Evolutionary conservation across 164 flowering plant genomes (phyloP).

Genomic region (Tinospora cordifolia): DNA sequence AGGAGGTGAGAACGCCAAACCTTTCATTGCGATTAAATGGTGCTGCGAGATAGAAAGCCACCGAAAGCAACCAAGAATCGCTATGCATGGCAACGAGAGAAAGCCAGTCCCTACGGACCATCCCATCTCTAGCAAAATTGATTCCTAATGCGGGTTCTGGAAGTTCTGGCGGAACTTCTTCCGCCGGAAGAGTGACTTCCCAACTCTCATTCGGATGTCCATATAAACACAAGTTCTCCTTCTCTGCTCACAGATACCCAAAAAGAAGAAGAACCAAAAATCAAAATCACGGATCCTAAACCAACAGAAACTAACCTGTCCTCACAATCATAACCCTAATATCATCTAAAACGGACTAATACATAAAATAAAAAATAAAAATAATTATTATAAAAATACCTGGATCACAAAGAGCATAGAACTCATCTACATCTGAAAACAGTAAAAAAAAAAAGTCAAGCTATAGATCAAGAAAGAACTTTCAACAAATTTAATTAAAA

Average conservation of each 20-base stretch:
- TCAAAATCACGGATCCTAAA: not conserved
- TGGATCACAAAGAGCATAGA: conserved; percentile 84
- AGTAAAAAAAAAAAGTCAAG: not conserved
- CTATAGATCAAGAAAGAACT: too few species aligned
- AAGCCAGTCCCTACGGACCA: conserved; percentile 84
- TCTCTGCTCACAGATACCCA: conserved; percentile 33
- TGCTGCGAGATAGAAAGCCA: conserved; percentile 81
- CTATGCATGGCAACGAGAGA: conserved; percentile 87
- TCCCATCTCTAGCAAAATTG: conserved; percentile 94
- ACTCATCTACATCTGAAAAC: conserved; percentile 78
- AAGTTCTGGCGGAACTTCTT: conserved; percentile 93
- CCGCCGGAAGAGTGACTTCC: conserved; percentile 89
- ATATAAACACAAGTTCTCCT: conserved; percentile 83
- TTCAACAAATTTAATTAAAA: too few species aligned
- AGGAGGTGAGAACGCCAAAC: conserved; percentile 25
- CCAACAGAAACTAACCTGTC: not conserved
- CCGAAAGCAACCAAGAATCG: conserved; percentile 92
- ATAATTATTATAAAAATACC: too few species aligned
- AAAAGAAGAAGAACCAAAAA: not conserved
- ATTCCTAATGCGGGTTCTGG: conserved; percentile 96
- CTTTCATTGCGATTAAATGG: conserved; percentile 82
- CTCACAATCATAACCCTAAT: not conserved
- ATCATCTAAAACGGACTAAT: too few species aligned
- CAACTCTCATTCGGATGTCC: conserved; percentile 79
- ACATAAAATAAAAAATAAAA: too few species aligned